Conservation (phyloP, 768 basidiomycete genomes). For the Sarcodon sp. region DNA sequence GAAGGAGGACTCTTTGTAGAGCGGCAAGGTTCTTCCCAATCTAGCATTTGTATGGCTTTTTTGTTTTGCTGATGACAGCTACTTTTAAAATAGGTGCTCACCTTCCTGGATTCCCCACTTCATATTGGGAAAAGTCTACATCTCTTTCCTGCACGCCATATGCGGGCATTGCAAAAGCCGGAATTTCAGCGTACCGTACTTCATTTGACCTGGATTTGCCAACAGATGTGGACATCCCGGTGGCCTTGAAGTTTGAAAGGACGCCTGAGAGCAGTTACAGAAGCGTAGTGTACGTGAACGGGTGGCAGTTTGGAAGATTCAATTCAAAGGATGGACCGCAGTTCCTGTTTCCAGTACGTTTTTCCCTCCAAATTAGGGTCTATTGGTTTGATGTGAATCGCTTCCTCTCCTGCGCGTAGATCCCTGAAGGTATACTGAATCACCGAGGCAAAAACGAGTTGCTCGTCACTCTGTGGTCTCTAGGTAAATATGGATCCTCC, state of each 20-base stretch:
- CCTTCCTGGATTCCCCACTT: slow-evolving; percentile 11
- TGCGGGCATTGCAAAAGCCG: slow-evolving; percentile 8
- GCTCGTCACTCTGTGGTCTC: slow-evolving; percentile 12
- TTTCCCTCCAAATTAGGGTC: background rate
- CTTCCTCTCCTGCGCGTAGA: slow-evolving; percentile 7
- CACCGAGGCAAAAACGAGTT: slow-evolving; percentile 13
- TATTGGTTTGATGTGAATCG: slow-evolving; percentile 7
- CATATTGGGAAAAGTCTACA: slow-evolving; percentile 1
- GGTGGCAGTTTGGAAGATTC: slow-evolving; percentile 18
- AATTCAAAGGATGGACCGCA: slow-evolving; percentile 10
- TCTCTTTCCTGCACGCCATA: slow-evolving; percentile 7
- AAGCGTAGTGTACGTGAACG: slow-evolving; percentile 14
- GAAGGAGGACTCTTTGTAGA: slow-evolving; percentile 18
- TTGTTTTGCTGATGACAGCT: background rate
- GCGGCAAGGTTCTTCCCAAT: slow-evolving; percentile 7
- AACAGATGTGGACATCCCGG: slow-evolving; percentile 10
- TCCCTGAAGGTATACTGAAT: slow-evolving; percentile 17
- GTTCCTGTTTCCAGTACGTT: slow-evolving; percentile 7
- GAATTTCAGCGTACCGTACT: slow-evolving; percentile 15
- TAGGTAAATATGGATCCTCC: slow-evolving; percentile 5
- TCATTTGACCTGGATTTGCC: slow-evolving; percentile 16
- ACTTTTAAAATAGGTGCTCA: slow-evolving; percentile 9
- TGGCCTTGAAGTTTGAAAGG: slow-evolving; percentile 11
- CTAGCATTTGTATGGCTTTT: background rate
- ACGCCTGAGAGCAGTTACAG: slow-evolving; percentile 12